Evolutionary conservation across 2,329 filamentous ascomycete genomes (phyloP).

Genomic region (Pseudonectria foliicola): DNA sequence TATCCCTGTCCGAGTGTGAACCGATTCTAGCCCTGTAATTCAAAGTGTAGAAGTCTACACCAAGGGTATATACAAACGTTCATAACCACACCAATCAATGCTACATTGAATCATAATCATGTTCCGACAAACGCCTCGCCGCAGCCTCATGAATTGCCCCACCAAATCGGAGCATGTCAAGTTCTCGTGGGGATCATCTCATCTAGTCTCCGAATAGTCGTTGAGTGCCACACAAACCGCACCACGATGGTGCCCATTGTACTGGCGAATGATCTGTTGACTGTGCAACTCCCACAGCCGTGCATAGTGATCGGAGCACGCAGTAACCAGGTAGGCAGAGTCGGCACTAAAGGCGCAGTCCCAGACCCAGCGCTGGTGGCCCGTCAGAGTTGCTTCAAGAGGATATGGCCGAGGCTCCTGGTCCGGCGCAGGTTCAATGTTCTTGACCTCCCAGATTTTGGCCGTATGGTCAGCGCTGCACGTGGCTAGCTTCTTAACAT

Average conservation of each 20-base stretch:
- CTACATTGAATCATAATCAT: slow-evolving; percentile 1
- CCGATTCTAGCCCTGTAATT: too few species aligned
- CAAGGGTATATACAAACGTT: too few species aligned
- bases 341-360: slow-evolving; percentile 94
- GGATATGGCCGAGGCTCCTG: slow-evolving; percentile 56
- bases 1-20: too few species aligned
- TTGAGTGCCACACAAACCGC: slow-evolving; percentile 91
- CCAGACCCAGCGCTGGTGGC: slow-evolving; percentile 96
- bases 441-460: slow-evolving; percentile 87
- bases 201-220: slow-evolving; percentile 62
- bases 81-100: slow-evolving; percentile 4
- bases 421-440: slow-evolving; percentile 49
- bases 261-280: slow-evolving; percentile 87
- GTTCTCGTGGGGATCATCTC: slow-evolving; percentile 2
- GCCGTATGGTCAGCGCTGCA: slow-evolving; percentile 91
- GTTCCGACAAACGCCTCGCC: not conserved
- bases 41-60: too few species aligned
- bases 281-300: slow-evolving; percentile 82
- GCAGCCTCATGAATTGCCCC: not conserved
- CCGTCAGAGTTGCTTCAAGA: slow-evolving; percentile 78
- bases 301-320: slow-evolving; percentile 89
- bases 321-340: slow-evolving; percentile 86
- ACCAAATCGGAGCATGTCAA: not conserved
- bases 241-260: slow-evolving; percentile 88
- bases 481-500: slow-evolving; percentile 89